Base-by-base conservation (phyloP, 2,329 filamentous ascomycete species). In the Myriosclerotinia scirpicola region DNA sequence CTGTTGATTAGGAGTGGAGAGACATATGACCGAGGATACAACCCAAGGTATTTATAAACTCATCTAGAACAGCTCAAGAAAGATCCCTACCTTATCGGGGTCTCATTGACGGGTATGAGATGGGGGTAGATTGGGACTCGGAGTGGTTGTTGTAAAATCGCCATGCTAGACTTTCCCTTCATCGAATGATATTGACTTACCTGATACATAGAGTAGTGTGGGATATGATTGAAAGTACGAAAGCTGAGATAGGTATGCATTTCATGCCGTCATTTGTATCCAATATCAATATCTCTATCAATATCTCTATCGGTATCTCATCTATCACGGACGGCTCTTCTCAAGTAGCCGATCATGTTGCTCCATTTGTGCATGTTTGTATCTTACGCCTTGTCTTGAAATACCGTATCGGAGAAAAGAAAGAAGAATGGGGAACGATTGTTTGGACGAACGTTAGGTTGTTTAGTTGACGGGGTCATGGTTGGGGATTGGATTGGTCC, bases 31-130 rank as follows among this genome's bases (percentile, higher is more conserved):
- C 54, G 17, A 52, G 64, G 64, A 65, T 65, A 52, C 34, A 30
- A 20, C 64, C 14, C 22, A 44, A 53, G 48, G 64, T 65, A 65
- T 65, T 65, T 65, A 65, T 65, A 65, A 65, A 50, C 26, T 1
- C 8, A 36, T 61, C 17, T 30, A 61, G 54, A 53, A 26, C 36
- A 53, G 22, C 38, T 50, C n/a, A 58, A 22, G 20, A 52, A 15
- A 42, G 22, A 65, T 46, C 54, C 36, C 20, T 65, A 59, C 64
- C 64, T 65, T 65, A 60, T 65, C 36, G 54, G 64, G 64, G 42
- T 60, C 36, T 26, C 48, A 46, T 61, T 22, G 64, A 65, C 64
- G 54, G 64, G 55, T 65, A 65, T 60, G 30, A 61, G 30, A 50
- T 38, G 58, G n/a, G n/a, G n/a, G n/a, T 40, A 22, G 14, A 61